Evolutionary conservation across 2,329 filamentous ascomycete species (phyloP).

Genomic region (Chrysosporium keratinophilum): DNA sequence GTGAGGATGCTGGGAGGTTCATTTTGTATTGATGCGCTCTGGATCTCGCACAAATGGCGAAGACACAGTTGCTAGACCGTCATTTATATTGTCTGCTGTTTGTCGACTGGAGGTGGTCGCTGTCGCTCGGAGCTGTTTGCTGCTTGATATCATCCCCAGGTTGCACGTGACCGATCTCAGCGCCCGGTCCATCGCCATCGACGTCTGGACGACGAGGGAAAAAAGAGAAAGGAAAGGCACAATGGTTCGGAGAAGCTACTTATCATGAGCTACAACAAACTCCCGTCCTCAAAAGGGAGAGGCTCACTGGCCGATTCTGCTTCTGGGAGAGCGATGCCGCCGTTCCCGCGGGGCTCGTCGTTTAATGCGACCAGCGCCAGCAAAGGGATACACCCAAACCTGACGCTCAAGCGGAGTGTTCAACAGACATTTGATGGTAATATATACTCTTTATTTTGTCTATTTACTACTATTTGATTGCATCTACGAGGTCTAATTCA

Average conservation of each 20-base stretch:
- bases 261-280: conserved; percentile 21
- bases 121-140: too few relatives aligned
- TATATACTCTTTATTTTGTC: conserved; percentile 16
- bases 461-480: conserved; percentile 1
- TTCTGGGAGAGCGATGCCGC: conserved; percentile 20
- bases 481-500: not conserved
- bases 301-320: conserved; percentile 25
- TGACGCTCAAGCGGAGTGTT: conserved; percentile 34
- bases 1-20: not conserved
- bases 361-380: conserved; percentile 19
- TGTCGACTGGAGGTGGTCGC: too few relatives aligned
- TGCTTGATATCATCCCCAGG: too few relatives aligned
- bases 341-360: conserved; percentile 24
- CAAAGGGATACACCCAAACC: conserved; percentile 18
- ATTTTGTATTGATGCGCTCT: too few relatives aligned
- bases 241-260: not conserved
- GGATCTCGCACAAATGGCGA: too few relatives aligned
- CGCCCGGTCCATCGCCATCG: too few relatives aligned
- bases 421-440: conserved; percentile 40
- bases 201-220: too few relatives aligned
- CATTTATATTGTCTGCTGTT: not conserved
- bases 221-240: too few relatives aligned
- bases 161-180: too few relatives aligned
- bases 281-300: conserved; percentile 29
- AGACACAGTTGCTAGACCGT: not conserved